Conservation (phyloP, 257 asterid genomes). For the Buddleja alternifolia region DNA sequence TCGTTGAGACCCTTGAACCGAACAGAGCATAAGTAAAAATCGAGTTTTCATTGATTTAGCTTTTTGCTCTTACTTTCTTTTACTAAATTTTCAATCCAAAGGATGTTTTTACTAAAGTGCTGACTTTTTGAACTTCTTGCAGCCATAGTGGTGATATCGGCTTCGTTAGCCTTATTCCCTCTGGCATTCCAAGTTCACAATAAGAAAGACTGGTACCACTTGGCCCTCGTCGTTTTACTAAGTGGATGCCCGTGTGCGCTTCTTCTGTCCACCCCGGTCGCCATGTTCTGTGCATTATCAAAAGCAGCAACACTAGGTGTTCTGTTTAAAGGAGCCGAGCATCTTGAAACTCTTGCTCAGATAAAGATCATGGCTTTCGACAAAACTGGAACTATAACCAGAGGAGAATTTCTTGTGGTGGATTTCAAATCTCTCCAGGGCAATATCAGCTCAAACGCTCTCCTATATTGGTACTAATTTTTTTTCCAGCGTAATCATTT, state of each 20-base stretch:
- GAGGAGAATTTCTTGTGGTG: constrained; percentile 73
- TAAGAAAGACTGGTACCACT: constrained; percentile 63
- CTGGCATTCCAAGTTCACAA: constrained; percentile 47
- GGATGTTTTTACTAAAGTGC: neutral
- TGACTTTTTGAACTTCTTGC: constrained; percentile 30
- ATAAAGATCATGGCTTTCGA: constrained; percentile 83
- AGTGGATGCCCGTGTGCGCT: constrained; percentile 95
- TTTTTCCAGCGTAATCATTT: neutral
- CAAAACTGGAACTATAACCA: constrained; percentile 89
- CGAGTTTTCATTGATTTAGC: too few relatives aligned
- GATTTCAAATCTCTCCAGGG: constrained; percentile 62
- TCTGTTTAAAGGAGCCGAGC: constrained; percentile 78
- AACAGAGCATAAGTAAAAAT: too few relatives aligned
- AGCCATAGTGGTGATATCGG: constrained; percentile 63
- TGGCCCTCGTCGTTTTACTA: constrained; percentile 80
- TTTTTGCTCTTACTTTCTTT: too few relatives aligned
- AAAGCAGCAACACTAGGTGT: constrained; percentile 82
- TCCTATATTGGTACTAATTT: constrained; percentile 63
- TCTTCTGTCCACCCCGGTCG: constrained; percentile 87
- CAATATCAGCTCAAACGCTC: constrained; percentile 40
- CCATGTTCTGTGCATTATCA: constrained; percentile 84
- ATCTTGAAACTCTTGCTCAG: constrained; percentile 72
- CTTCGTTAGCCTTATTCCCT: constrained; percentile 62
- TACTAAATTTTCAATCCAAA: too few relatives aligned
- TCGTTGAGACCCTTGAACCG: too few relatives aligned